Evolutionary conservation across 495 filamentous ascomycete species (phyloP).

Genomic region (Pyrenula aspistea): DNA sequence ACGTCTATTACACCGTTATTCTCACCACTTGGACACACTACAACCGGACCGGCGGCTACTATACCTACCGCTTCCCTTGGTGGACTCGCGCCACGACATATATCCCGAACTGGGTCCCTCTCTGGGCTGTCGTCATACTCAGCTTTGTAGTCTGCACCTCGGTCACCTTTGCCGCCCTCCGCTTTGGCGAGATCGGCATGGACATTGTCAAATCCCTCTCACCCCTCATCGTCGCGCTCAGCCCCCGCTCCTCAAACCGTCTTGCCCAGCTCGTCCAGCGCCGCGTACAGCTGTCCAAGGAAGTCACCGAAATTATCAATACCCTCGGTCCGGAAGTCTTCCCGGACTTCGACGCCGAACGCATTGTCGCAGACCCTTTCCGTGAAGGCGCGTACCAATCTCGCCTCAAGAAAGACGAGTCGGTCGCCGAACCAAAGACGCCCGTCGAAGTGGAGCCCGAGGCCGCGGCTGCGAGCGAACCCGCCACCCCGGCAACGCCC

Average conservation of each 20-base stretch:
- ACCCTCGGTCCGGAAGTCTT: conserved; percentile 92
- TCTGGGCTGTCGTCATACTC: conserved; percentile 60
- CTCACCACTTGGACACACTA: conserved; percentile 69
- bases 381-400: conserved; percentile 19
- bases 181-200: conserved; percentile 95
- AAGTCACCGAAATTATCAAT: conserved; percentile 89
- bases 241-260: conserved; percentile 72
- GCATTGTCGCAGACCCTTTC: conserved; percentile 60
- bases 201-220: conserved; percentile 92
- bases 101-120: conserved; percentile 67
- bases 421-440: conserved; percentile 10
- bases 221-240: conserved; percentile 79
- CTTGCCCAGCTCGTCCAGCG: conserved; percentile 65
- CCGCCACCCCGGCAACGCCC: conserved; percentile 9
- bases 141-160: conserved; percentile 72
- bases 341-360: conserved; percentile 80
- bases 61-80: conserved; percentile 15
- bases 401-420: conserved; percentile 14
- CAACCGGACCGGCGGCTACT: conserved; percentile 64
- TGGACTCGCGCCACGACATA: conserved; percentile 24
- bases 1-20: conserved; percentile 63
- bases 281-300: conserved; percentile 59
- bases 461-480: not conserved
- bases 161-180: conserved; percentile 86
- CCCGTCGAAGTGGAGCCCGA: conserved; percentile 13